Base-by-base conservation (phyloP, 1,139 yeast genomes). In the Yamadazyma spencermartinsiae region DNA sequence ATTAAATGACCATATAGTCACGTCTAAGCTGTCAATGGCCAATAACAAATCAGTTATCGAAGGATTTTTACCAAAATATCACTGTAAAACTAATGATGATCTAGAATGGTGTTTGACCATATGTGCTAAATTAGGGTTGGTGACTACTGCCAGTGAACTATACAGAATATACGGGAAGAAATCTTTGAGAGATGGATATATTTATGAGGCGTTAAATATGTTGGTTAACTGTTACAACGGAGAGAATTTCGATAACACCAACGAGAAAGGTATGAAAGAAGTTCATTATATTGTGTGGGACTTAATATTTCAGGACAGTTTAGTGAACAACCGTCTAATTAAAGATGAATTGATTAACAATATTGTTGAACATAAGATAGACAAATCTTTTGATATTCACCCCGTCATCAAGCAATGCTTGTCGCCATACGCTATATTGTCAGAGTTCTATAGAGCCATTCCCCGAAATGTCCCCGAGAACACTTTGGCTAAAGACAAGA, bases 51-150 rank as follows among this genome's bases (percentile, higher is more conserved):
- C 68, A 33, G 73, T 78, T 1, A 69, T 87, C 28, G 75, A 80
- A 2, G 80, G 79, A 38, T 71, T 76, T 39, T 63, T 87, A 26
- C 89, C 90, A 8, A 63, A 65, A 13, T 82, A 72, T 51, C 68
- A 79, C 29, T 79, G 80, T 51, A 63, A 72, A 35, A 76, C 82
- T 6, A 82, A 82, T 50, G 92, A 84, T 52, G 95, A 86, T 51
- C 69, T 84, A 46, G 94, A 86, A 55, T 86, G 95, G 94, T 79
- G 84, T 21, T 63, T 86, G 37, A 76, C 86, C 1, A 68, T 72
- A 14, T 74, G 80, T 49, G 69, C 75, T 30, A 62, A 65, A 39
- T 55, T 72, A 31, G 65, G 65, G 31, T 55, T 74, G 34, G 68
- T 77, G n/a, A 60, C 72, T 4, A 79, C 86, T 8, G 80, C 86